Conservation (phyloP, 2,329 filamentous ascomycete species). For the Paecilomyces sp. region DNA sequence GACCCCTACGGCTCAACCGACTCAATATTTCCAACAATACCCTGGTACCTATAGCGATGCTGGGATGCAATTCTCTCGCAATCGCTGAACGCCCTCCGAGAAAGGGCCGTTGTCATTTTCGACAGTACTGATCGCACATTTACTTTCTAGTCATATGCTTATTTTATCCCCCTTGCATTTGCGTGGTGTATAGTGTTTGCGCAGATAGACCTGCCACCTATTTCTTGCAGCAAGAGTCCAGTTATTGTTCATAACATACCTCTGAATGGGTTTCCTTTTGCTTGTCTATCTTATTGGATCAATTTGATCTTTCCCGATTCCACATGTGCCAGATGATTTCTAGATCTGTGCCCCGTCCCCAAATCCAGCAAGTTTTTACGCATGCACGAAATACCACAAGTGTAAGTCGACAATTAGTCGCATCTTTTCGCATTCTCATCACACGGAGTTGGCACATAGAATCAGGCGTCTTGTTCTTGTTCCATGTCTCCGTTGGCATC, state of each 20-base stretch:
- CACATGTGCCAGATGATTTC: not conserved
- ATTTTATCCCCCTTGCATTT: not conserved
- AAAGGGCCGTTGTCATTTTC: not conserved
- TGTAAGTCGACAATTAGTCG: not conserved
- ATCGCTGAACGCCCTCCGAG: not conserved
- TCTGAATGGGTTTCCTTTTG: not conserved
- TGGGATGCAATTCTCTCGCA: slow-evolving; percentile 14
- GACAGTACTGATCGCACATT: not conserved
- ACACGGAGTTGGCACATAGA: slow-evolving; percentile 17
- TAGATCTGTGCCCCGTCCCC: not conserved
- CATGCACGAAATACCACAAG: not conserved
- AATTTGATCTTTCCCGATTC: not conserved
- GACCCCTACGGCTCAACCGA: slow-evolving; percentile 19
- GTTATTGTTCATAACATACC: not conserved
- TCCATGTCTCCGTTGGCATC: slow-evolving; percentile 5
- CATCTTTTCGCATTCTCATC: slow-evolving; percentile 3
- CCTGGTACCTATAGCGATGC: slow-evolving; percentile 15
- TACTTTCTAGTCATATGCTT: not conserved
- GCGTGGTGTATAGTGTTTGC: not conserved
- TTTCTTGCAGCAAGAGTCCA: not conserved
- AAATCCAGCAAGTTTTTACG: not conserved
- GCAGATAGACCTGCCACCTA: not conserved
- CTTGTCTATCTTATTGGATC: not conserved
- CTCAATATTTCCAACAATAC: slow-evolving; percentile 19
- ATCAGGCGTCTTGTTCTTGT: slow-evolving; percentile 13